Conservation (phyloP, 2,329 filamentous ascomycete genomes). For the Cordyceps javanica region DNA sequence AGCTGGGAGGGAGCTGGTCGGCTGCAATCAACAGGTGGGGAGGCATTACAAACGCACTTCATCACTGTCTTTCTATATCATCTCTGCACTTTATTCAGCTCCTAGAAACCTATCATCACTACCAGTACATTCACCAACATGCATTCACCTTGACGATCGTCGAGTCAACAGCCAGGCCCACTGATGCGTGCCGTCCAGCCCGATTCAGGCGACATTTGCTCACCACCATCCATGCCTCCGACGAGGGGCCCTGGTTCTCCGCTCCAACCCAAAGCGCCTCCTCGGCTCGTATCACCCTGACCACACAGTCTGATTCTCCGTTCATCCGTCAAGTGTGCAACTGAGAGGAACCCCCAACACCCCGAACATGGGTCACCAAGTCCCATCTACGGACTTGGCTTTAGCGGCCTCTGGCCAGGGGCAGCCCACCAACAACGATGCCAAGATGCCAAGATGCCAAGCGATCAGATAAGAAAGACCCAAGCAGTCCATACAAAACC, state of each 20-base stretch:
- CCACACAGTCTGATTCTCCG: background rate
- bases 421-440: background rate
- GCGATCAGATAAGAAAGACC: slow-evolving; percentile 1
- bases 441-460: slow-evolving; percentile 9
- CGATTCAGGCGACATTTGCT: background rate
- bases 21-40: no score
- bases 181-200: slow-evolving; percentile 7
- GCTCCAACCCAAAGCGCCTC: background rate
- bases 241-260: background rate
- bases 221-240: background rate
- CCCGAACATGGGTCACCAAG: background rate
- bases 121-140: background rate
- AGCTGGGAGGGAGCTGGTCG: no score
- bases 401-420: background rate
- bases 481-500: background rate
- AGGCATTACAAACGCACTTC: background rate
- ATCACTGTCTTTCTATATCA: background rate
- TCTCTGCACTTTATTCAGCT: background rate
- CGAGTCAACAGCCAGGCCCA: background rate
- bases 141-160: background rate
- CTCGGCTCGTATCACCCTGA: background rate
- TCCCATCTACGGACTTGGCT: background rate
- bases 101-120: background rate
- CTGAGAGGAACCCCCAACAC: background rate
- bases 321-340: background rate